Conservation (phyloP, 2,329 filamentous ascomycete genomes). For the Aspergillus neoniger region DNA sequence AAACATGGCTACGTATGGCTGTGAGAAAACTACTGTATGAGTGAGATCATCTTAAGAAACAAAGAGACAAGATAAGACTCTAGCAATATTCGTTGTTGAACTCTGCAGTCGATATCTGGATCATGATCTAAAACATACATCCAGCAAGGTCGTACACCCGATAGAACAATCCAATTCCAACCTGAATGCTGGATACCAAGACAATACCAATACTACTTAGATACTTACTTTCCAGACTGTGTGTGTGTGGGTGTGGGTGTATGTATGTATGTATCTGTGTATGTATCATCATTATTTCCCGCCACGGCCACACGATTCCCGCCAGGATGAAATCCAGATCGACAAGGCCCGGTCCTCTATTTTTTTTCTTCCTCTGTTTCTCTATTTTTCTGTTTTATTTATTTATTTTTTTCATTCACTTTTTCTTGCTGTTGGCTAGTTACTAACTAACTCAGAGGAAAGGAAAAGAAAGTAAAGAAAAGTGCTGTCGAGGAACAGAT, state of each 20-base stretch:
- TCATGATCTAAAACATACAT: slow-evolving; percentile 8
- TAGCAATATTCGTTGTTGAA: background rate
- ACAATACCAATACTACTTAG: background rate
- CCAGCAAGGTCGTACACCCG: slow-evolving; percentile 9
- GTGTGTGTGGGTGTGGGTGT: background rate
- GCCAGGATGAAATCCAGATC: slow-evolving; percentile 17
- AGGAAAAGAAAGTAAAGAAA: background rate
- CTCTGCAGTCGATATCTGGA: background rate
- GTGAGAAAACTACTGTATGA: too few species aligned
- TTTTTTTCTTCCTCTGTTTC: background rate
- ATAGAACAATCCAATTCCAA: background rate
- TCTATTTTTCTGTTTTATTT: too few species aligned
- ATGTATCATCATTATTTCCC: background rate
- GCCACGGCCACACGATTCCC: slow-evolving; percentile 16
- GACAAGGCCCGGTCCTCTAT: slow-evolving; percentile 10
- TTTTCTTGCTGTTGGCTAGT: too few species aligned
- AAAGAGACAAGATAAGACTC: background rate
- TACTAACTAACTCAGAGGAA: background rate
- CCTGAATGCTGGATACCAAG: background rate
- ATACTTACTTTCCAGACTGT: background rate
- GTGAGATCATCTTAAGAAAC: too few species aligned
- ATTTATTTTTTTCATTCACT: too few species aligned
- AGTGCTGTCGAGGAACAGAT: background rate
- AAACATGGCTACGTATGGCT: too few species aligned
- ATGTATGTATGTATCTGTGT: too few species aligned